These are phyloP conservation scores for Cladorrhinum samala DNA, from an alignment of 495 filamentous ascomycete genomes.

Conservation along the genomic window DNA sequence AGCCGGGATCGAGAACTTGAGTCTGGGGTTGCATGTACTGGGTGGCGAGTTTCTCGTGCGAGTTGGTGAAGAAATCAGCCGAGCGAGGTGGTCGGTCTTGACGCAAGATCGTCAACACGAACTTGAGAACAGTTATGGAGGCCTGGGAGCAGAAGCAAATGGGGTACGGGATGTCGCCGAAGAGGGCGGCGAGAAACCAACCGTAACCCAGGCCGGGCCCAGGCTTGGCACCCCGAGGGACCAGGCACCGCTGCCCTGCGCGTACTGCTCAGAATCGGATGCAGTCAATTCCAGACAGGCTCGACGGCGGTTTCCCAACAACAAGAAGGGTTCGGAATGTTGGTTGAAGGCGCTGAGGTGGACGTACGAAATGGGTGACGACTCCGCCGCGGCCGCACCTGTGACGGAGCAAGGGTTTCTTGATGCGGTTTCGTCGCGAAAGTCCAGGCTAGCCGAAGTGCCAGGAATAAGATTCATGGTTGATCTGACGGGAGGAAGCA, in stretches of 20 bases:
- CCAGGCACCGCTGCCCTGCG: neutral
- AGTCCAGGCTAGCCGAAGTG: neutral
- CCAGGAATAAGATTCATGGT: neutral
- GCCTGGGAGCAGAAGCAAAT: too few species aligned
- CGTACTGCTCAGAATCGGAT: slow-evolving; percentile 6
- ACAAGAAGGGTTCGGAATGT: neutral
- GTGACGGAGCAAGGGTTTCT: neutral
- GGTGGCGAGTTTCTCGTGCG: too few species aligned
- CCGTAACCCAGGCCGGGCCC: neutral
- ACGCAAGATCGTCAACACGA: too few species aligned
- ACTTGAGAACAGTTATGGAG: too few species aligned
- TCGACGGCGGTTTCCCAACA: too few species aligned
- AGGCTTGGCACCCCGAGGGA: neutral
- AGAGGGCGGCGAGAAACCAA: neutral
- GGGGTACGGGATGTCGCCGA: neutral
- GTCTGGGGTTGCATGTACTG: too few species aligned
- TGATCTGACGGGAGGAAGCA: neutral
- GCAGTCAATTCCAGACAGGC: neutral
- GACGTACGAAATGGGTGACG: neutral
- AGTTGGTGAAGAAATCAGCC: too few species aligned
- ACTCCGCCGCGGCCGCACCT: neutral
- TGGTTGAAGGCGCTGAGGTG: slow-evolving; percentile 8
- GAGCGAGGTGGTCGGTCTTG: too few species aligned
- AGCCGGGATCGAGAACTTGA: too few species aligned
- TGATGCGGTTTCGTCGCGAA: neutral